Conservation (phyloP, 2,329 filamentous ascomycete species). For the Coccinonectria pachysandricola region DNA sequence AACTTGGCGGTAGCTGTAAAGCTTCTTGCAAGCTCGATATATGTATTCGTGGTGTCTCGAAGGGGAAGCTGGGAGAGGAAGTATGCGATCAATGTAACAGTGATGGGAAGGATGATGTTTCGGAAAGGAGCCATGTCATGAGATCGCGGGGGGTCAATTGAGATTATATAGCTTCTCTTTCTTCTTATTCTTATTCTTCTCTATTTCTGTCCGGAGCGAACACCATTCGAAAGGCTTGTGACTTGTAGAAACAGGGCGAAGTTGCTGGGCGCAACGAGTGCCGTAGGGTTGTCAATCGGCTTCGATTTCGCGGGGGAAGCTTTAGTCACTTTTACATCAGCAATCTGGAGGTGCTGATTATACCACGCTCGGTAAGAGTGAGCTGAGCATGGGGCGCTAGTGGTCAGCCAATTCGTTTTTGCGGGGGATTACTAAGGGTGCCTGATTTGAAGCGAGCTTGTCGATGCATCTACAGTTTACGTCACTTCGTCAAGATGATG, state of each 20-base stretch:
- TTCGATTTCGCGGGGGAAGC: slow-evolving; percentile 4
- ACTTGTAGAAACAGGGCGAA: slow-evolving; percentile 12
- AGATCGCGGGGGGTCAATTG: slow-evolving; percentile 6
- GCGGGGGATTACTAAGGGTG: too few species aligned
- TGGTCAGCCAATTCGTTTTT: too few species aligned
- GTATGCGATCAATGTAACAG: slow-evolving; percentile 21
- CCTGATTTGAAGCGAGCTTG: too few species aligned
- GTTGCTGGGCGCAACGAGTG: neutral
- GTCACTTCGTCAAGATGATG: too few species aligned
- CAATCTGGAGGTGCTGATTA: too few species aligned
- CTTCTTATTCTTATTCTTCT: too few species aligned
- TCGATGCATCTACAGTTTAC: too few species aligned
- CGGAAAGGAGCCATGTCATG: slow-evolving; percentile 22
- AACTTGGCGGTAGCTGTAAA: slow-evolving; percentile 2
- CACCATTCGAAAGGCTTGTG: slow-evolving; percentile 3
- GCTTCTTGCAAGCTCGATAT: slow-evolving; percentile 10
- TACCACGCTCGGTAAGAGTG: too few species aligned
- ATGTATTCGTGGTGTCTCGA: slow-evolving; percentile 9
- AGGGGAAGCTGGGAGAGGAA: slow-evolving; percentile 17
- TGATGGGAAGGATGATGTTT: slow-evolving; percentile 18
- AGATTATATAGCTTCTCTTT: slow-evolving; percentile 17
- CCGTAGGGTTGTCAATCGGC: neutral
- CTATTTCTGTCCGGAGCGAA: too few species aligned
- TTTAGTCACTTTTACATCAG: slow-evolving; percentile 21
- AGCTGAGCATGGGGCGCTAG: too few species aligned